Base-by-base conservation (phyloP, 192 early-diverging fungal species). In the Entomortierella parvispora region DNA sequence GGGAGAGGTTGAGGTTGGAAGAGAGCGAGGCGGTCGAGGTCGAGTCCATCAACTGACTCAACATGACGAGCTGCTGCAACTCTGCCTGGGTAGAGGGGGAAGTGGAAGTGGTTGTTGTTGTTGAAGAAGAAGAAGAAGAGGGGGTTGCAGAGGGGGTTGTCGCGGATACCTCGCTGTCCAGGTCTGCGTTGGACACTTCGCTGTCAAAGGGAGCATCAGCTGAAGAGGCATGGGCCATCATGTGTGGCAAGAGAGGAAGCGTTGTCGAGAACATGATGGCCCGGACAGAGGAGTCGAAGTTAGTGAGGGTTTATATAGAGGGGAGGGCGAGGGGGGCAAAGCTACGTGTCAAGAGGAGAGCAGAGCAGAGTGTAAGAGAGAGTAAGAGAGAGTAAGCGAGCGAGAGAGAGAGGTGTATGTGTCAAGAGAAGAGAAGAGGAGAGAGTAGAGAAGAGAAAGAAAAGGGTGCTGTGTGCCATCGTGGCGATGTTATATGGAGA, bases 211-310 rank as follows among this genome's bases (percentile, higher is more conserved):
- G 74, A 68, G 66, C 74, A 61, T 62, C 74, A 77, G 74, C 74
- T 68, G 74, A 77, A 77, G 74, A 77, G 65, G 74, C 74, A 77
- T 77, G 74, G 74, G 74, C 74, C 74, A 77, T 68, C 74, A 77
- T 77, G 74, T 68, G 45, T 58, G 74, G 65, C 74, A 68, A 63
- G 17, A 42, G 56, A 23, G 66, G 57, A 50, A 64, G 54, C 63
- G 74, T 77, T 60, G 65, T 77, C 65, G 74, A 77, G 53, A 77
- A 77, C 74, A 77, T 77, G 74, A 77, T 68, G 74, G 74, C 74
- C 74, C 74, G 74, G 74, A 77, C 74, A 68, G 65, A 63, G 61
- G 61, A 51, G 37, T 42, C 55, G 61, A 50, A 40, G 32, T 58
- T 37, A 77, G 58, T n/a, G 51, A 45, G 42, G 54, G 52, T 68